Percentiles rank a stretch among this genome's conserved stretches.
These are phyloP conservation scores for Erysimum cheiranthoides DNA, from an alignment of 345 rosid species.

Conservation along the genomic window DNA sequence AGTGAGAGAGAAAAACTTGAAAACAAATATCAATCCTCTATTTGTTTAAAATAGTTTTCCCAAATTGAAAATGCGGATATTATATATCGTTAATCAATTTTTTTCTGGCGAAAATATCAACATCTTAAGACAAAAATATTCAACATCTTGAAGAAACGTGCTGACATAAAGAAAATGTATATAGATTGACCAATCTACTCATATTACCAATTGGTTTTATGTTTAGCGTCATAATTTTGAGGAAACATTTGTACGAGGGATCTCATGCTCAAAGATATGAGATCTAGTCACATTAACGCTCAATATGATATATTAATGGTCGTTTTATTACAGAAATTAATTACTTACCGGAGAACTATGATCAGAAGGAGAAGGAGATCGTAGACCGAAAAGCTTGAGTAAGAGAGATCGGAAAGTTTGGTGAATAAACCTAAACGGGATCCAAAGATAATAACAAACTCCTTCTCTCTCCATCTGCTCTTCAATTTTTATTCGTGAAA, in stretches of 20 bases:
- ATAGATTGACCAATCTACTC: no score
- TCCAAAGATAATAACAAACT: conserved; percentile 33
- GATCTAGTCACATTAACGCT: conserved; percentile 7
- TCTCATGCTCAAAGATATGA: neutral
- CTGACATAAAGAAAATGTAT: no score
- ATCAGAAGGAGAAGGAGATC: conserved; percentile 12
- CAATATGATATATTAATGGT: neutral
- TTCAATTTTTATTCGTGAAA: neutral
- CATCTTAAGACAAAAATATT: no score
- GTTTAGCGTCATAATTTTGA: neutral
- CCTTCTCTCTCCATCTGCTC: conserved; percentile 39
- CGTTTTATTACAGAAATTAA: neutral
- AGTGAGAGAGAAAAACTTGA: no score
- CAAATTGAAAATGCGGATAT: no score
- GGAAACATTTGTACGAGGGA: neutral
- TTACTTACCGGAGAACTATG: neutral
- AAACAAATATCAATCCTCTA: no score
- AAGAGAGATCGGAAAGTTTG: conserved; percentile 36
- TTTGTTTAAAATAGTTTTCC: no score
- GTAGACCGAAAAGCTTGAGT: conserved; percentile 38
- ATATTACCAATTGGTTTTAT: no score
- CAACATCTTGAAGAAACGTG: no score
- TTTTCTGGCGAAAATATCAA: no score
- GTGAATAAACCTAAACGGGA: conserved; percentile 36
- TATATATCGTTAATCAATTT: no score